Evolutionary conservation across 2,329 filamentous ascomycete genomes (phyloP), one percentile per base, ranked within the genome.

Genomic region (Fusarium liriodendri): DNA sequence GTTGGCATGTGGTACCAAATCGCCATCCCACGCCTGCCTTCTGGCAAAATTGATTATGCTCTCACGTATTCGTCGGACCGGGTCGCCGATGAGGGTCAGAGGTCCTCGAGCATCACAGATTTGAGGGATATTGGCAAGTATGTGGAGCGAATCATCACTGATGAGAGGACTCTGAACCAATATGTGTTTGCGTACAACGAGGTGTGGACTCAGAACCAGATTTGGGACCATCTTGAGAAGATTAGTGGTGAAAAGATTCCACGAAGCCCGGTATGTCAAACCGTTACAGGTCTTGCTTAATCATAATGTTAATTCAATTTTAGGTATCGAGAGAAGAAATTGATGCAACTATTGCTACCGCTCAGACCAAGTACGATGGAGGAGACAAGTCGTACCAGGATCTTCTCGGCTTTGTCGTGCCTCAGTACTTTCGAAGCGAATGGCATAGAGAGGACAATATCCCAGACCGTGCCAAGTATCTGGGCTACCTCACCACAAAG

Each of bases 1-100:
- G 84, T 89, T 14, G 89, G 89, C n/a, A 89, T 83, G 82, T 91
- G 89, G 89, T 87, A 88, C 75, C 87, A 90, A 73, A 72, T 87
- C 33, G 80, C 81, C 29, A 33, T 78, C 4, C 80, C 79, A 0
- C 29, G 61, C 22, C 62, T 82, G 0, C 76, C 79, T 5, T 82
- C 80, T 7, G 80, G 79, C 1, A 76, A 71, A 7, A 79, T 75
- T 18, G 72, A 75, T 45, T 73, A 75, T 35, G 82, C 82, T 25
- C 76, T 84, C 67, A 77, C 80, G 5, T 74, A 78, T 0, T 77
- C 80, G 2, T 79, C 81, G 22, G 78, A 82, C 37, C 79, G 80
- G 40, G 82, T 89, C 20, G 78, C 81, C 27, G 87, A 84, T 4
- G 84, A 87, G 67, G 88, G 88, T 0, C 83, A 85, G 18, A 79